Percentiles rank a stretch among this genome's conserved stretches.
phyloP scores from a whole-genome alignment of 768 basidiomycete genomes.

The Phallus indusiatus region DNA sequence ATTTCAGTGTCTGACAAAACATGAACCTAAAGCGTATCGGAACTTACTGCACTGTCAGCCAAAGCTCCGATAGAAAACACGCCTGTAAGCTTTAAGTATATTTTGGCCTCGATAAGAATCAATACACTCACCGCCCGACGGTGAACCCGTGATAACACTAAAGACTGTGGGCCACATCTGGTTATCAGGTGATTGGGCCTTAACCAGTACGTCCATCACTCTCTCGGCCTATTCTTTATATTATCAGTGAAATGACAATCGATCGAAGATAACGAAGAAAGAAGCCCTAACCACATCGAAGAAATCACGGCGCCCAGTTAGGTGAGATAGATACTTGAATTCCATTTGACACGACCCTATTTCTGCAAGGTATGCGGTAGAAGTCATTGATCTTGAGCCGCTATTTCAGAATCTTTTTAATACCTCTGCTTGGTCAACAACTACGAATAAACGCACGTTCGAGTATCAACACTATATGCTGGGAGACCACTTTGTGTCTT shows the following conservation, averaged over 20 bases:
- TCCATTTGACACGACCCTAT: conserved; percentile 12
- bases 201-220: conserved; percentile 2
- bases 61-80: conserved; percentile 7
- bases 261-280: conserved; percentile 21
- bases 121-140: conserved; percentile 1
- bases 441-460: neutral
- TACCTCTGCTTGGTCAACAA: neutral
- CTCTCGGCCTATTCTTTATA: conserved; percentile 11
- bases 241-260: conserved; percentile 12
- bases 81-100: neutral
- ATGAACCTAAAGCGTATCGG: neutral
- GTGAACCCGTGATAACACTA: conserved; percentile 6
- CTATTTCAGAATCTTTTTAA: neutral
- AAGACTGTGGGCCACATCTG: conserved; percentile 9
- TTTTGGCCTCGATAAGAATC: neutral
- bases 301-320: conserved; percentile 8
- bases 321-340: conserved; percentile 12
- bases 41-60: conserved; percentile 10
- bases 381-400: neutral
- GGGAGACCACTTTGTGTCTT: conserved; percentile 12
- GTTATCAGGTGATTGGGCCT: conserved; percentile 1
- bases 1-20: neutral
- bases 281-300: conserved; percentile 10
- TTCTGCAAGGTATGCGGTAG: conserved; percentile 9
- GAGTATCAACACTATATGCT: neutral